Evolutionary conservation across 805 yeast species (phyloP).

Genomic region (Metschnikowia santaceciliae): DNA sequence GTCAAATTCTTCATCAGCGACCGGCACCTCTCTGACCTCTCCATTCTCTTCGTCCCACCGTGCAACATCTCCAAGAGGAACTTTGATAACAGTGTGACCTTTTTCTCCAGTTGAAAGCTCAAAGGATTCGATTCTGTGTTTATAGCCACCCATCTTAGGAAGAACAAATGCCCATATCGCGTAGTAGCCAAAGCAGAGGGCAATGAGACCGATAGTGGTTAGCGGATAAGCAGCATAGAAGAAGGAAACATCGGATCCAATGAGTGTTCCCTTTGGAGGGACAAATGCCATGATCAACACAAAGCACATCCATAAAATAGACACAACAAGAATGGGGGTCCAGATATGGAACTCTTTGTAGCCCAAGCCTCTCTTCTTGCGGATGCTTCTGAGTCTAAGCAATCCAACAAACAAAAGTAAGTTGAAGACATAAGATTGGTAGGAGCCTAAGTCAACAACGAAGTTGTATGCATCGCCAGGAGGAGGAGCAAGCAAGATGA

Average conservation of each 20-base stretch:
- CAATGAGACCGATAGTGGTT: conserved; percentile 31
- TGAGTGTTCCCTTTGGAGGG: conserved; percentile 39
- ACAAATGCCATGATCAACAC: conserved; percentile 42
- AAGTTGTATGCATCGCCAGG: conserved; percentile 34
- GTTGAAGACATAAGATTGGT: conserved; percentile 27
- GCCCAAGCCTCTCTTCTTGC: conserved; percentile 22
- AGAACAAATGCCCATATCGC: conserved; percentile 33
- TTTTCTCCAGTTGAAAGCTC: conserved; percentile 33
- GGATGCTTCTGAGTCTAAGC: conserved; percentile 24
- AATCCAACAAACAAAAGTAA: conserved; percentile 25
- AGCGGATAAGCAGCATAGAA: conserved; percentile 43
- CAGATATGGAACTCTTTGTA: conserved; percentile 15
- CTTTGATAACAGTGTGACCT: conserved; percentile 39
- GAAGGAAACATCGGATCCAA: conserved; percentile 40
- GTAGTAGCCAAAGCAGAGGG: conserved; percentile 32
- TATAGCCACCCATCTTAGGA: conserved; percentile 30
- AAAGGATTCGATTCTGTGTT: conserved; percentile 28
- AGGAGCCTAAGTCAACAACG: conserved; percentile 29
- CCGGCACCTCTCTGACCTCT: conserved; percentile 6
- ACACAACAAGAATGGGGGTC: conserved; percentile 28
- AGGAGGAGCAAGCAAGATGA: conserved; percentile 30
- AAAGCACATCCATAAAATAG: conserved; percentile 30
- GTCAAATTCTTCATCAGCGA: neutral
- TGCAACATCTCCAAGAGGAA: conserved; percentile 25
- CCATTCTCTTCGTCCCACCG: conserved; percentile 30